Conservation (phyloP, 2,329 filamentous ascomycete genomes). For the Hymenoscyphus infarciens region DNA sequence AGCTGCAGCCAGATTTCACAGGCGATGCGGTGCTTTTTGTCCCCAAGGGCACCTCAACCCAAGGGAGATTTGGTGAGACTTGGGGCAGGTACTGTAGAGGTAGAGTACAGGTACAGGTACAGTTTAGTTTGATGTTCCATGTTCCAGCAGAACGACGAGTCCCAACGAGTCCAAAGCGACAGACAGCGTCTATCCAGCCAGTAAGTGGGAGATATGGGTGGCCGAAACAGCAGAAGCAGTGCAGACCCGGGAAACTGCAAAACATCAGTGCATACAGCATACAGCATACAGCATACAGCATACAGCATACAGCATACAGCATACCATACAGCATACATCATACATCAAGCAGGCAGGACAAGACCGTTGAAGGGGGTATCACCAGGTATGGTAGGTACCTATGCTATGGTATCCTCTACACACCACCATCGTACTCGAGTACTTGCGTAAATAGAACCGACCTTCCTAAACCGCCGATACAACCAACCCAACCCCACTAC, state of each 20-base stretch:
- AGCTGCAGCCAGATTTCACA: constrained; percentile 17
- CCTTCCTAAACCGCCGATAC: neutral
- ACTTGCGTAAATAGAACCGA: neutral
- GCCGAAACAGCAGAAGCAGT: neutral
- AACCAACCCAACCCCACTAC: too few relatives aligned
- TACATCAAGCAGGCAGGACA: too few relatives aligned
- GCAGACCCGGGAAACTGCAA: constrained; percentile 2
- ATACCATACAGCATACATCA: neutral
- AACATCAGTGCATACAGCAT: neutral
- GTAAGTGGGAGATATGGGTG: neutral
- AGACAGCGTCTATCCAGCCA: constrained; percentile 11
- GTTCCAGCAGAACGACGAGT: too few relatives aligned
- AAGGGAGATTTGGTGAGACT: too few relatives aligned
- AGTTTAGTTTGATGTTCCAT: too few relatives aligned
- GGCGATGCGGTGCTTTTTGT: neutral
- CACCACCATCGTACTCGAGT: neutral
- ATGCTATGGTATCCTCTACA: too few relatives aligned
- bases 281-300: neutral
- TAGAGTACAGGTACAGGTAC: too few relatives aligned
- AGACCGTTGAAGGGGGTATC: too few relatives aligned
- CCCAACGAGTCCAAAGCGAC: neutral
- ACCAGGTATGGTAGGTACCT: too few relatives aligned
- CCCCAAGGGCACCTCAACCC: neutral
- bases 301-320: neutral
- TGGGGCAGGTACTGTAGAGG: too few relatives aligned